Conservation (phyloP, 1,284 basidiomycete species). For the Marasmius fiardii region DNA sequence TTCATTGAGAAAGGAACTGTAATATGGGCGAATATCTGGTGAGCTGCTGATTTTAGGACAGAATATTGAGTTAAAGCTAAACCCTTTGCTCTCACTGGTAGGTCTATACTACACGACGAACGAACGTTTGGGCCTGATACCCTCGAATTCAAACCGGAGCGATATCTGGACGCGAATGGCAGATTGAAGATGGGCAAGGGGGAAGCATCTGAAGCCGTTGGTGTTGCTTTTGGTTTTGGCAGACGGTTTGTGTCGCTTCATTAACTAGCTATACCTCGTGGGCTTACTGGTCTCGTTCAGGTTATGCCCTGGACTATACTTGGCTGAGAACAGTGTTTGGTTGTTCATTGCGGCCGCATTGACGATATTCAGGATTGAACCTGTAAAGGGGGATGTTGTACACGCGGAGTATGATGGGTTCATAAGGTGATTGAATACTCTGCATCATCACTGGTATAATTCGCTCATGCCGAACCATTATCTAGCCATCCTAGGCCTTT, state of each 20-base stretch:
- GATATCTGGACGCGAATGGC: conserved; percentile 17
- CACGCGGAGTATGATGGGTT: conserved; percentile 15
- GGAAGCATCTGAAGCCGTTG: conserved; percentile 4
- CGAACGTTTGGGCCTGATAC: conserved; percentile 26
- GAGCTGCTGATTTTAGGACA: no score
- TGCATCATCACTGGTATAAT: not conserved
- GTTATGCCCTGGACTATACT: conserved; percentile 24
- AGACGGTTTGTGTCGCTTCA: conserved; percentile 9
- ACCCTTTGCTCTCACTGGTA: no score
- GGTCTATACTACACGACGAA: conserved; percentile 24
- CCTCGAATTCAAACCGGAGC: conserved; percentile 26
- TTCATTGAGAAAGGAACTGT: conserved; percentile 21
- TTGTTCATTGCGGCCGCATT: conserved; percentile 22
- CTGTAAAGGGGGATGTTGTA: conserved; percentile 22
- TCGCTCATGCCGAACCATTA: not conserved
- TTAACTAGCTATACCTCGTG: not conserved
- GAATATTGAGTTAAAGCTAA: no score
- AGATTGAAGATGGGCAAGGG: conserved; percentile 4
- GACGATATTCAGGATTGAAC: conserved; percentile 22
- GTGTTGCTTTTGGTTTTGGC: conserved; percentile 19
- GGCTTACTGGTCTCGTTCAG: no score
- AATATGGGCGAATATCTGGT: conserved; percentile 35
- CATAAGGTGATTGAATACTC: not conserved
- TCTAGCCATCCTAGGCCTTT: conserved; percentile 5
- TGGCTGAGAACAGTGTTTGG: conserved; percentile 24